Conservation (phyloP, 2,329 filamentous ascomycete genomes). For the Dissoconium aciculare region DNA sequence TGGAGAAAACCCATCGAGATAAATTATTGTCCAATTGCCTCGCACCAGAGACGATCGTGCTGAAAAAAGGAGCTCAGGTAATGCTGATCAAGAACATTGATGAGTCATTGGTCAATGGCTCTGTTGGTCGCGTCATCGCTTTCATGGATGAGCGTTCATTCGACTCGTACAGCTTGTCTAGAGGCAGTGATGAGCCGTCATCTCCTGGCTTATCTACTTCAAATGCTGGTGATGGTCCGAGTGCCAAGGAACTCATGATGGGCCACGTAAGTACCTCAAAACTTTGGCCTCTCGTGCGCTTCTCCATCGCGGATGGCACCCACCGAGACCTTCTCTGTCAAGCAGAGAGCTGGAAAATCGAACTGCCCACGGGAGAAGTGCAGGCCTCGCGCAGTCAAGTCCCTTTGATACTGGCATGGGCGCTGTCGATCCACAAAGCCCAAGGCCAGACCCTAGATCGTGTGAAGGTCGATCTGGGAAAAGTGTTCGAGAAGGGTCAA, state of each 20-base stretch:
- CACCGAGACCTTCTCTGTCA: constrained; percentile 64
- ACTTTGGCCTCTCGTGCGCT: constrained; percentile 72
- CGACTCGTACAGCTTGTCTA: constrained; percentile 18
- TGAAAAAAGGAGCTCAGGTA: constrained; percentile 89
- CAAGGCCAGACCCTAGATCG: constrained; percentile 88
- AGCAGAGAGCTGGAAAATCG: constrained; percentile 88
- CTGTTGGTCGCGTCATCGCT: constrained; percentile 66
- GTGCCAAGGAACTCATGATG: constrained; percentile 37
- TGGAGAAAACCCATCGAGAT: constrained; percentile 53
- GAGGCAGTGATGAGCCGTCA: constrained; percentile 2
- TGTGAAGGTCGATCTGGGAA: constrained; percentile 85
- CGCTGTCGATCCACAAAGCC: constrained; percentile 92
- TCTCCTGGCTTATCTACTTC: constrained; percentile 15
- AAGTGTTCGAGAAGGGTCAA: constrained; percentile 92
- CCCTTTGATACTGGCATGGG: constrained; percentile 90
- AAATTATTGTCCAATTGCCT: constrained; percentile 80
- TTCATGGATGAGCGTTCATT: constrained; percentile 56
- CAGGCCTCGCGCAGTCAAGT: constrained; percentile 64
- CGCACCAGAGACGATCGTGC: constrained; percentile 62
- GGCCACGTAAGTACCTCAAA: constrained; percentile 35
- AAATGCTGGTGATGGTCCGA: constrained; percentile 3
- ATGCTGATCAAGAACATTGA: constrained; percentile 99
- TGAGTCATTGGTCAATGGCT: constrained; percentile 83
- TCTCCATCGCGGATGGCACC: constrained; percentile 63
- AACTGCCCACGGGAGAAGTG: constrained; percentile 86